Evolutionary conservation across 495 filamentous ascomycete species (phyloP).

Genomic region (Lindgomyces ingoldianus): DNA sequence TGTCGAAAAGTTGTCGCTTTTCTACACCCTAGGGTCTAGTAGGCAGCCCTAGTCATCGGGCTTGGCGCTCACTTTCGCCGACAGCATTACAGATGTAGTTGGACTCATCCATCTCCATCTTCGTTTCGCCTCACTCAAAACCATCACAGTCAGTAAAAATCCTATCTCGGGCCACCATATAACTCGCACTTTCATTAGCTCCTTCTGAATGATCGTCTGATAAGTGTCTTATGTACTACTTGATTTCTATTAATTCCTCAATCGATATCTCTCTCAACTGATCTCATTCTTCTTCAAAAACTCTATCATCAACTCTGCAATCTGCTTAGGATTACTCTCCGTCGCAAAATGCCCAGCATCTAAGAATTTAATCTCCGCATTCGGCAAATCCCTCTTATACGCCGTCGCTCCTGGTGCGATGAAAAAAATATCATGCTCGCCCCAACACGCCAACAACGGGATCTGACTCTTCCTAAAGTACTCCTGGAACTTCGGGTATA

Average conservation of each 20-base stretch:
- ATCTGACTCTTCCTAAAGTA: constrained; percentile 58
- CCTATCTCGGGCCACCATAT: no score
- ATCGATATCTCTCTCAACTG: neutral
- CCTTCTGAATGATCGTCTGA: no score
- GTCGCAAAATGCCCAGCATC: constrained; percentile 67
- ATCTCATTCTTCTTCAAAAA: constrained; percentile 38
- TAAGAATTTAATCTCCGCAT: constrained; percentile 54
- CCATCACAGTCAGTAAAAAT: neutral
- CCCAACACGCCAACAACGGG: constrained; percentile 63
- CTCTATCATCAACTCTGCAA: constrained; percentile 48
- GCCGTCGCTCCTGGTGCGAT: constrained; percentile 60
- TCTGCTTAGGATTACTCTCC: constrained; percentile 55
- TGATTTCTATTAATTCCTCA: neutral
- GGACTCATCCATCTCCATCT: neutral
- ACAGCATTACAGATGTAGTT: no score
- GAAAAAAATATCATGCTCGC: constrained; percentile 62
- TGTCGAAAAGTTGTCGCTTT: neutral
- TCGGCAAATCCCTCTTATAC: constrained; percentile 56
- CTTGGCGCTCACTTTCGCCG: no score
- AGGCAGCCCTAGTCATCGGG: no score
- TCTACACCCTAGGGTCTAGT: no score
- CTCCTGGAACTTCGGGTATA: constrained; percentile 62
- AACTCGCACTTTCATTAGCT: no score
- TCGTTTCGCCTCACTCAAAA: neutral
- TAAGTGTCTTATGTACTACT: no score